Conservation (phyloP, 2,329 filamentous ascomycete species). For the Aureobasidium sp. region DNA sequence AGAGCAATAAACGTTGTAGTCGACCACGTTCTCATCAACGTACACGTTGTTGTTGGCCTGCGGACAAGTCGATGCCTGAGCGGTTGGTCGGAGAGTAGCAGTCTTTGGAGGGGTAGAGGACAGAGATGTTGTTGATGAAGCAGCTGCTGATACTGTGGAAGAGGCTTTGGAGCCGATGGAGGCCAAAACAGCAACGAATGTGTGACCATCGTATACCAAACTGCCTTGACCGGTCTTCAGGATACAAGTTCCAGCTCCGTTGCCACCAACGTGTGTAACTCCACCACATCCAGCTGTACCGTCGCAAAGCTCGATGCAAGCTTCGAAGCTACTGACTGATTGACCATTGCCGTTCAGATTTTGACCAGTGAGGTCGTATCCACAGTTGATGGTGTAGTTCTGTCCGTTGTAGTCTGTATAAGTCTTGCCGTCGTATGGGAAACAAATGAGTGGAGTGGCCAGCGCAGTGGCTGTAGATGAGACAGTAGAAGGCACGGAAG, state of each 20-base stretch:
- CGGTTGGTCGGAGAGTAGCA: not conserved
- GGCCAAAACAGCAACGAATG: slow-evolving; percentile 14
- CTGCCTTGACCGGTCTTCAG: slow-evolving; percentile 11
- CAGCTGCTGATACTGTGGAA: not conserved
- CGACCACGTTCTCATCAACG: slow-evolving; percentile 14
- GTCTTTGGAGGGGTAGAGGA: slow-evolving; percentile 12
- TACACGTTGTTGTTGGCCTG: slow-evolving; percentile 11
- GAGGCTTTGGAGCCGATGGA: not conserved
- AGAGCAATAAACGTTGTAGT: slow-evolving; percentile 18
- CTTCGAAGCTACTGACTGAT: slow-evolving; percentile 16
- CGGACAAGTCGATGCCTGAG: slow-evolving; percentile 12
- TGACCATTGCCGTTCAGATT: not conserved
- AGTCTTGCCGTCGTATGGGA: slow-evolving; percentile 13
- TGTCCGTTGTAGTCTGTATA: slow-evolving; percentile 15
- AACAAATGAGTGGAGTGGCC: slow-evolving; percentile 17
- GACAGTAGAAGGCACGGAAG: slow-evolving; percentile 17
- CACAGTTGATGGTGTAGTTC: slow-evolving; percentile 15
- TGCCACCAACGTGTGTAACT: slow-evolving; percentile 18
- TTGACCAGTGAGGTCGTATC: slow-evolving; percentile 12
- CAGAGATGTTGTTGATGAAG: not conserved
- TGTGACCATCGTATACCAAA: slow-evolving; percentile 16
- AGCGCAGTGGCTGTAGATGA: slow-evolving; percentile 9
- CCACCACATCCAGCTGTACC: slow-evolving; percentile 14
- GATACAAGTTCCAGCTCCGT: slow-evolving; percentile 20
- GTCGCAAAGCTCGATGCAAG: slow-evolving; percentile 19